A percentile compares a stretch with the other conserved stretches of the same genome.
phyloP scores from a whole-genome alignment of 202 grass and related monocot genomes.

The Panicum hallii region DNA sequence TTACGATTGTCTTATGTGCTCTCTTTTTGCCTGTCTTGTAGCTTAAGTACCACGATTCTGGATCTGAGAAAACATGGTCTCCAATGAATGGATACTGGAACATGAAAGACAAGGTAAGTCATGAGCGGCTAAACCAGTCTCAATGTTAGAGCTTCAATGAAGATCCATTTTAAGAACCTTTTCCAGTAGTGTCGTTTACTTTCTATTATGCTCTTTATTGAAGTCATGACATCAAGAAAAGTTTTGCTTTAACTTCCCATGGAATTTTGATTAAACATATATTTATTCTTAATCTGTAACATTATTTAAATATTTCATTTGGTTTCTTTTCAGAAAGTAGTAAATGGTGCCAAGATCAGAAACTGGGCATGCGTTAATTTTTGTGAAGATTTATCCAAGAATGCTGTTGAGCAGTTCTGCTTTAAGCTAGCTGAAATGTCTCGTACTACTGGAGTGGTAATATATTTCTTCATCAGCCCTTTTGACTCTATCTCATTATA shows the following conservation, averaged over 20 bases:
- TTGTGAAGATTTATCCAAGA: constrained; percentile 8
- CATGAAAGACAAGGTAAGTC: constrained; percentile 63
- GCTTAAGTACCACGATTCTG: constrained; percentile 64
- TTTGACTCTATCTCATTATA: not conserved
- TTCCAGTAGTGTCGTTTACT: not conserved
- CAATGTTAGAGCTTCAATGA: not conserved
- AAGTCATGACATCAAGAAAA: not conserved
- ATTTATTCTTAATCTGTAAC: not conserved
- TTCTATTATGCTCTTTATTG: not conserved
- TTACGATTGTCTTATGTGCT: not conserved
- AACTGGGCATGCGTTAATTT: constrained; percentile 65
- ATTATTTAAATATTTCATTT: not conserved
- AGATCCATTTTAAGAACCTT: not conserved
- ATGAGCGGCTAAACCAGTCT: not conserved
- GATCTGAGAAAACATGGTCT: constrained; percentile 44
- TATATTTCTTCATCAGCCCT: not conserved
- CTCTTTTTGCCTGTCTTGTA: constrained; percentile 35
- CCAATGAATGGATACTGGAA: constrained; percentile 68
- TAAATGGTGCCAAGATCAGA: constrained; percentile 50
- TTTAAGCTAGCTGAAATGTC: constrained; percentile 34
- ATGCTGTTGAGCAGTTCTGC: constrained; percentile 38
- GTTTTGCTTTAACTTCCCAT: not conserved
- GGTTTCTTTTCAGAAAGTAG: constrained; percentile 55
- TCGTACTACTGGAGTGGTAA: constrained; percentile 60
- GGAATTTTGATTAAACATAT: not conserved